phyloP scores from a whole-genome alignment of 768 basidiomycete species.

The Collybia sp. region DNA sequence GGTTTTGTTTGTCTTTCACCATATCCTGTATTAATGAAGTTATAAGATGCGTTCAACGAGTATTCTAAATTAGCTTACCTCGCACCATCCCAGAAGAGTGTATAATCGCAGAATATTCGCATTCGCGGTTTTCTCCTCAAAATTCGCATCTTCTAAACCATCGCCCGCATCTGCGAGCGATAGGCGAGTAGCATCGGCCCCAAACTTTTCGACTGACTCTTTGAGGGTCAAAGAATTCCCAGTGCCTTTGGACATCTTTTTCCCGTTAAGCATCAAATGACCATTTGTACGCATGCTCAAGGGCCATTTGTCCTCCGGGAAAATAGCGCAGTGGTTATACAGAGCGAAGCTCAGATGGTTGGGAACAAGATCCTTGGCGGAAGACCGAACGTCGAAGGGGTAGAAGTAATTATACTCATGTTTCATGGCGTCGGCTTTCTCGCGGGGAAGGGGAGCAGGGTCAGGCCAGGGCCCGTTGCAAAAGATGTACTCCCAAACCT shows the following conservation, averaged over 20 bases:
- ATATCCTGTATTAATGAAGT: constrained; percentile 58
- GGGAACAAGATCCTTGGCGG: constrained; percentile 93
- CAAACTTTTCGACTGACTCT: constrained; percentile 90
- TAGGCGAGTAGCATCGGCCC: constrained; percentile 91
- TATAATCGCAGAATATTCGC: constrained; percentile 92
- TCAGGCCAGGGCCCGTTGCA: constrained; percentile 73
- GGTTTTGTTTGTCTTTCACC: constrained; percentile 59
- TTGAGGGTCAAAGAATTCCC: constrained; percentile 92
- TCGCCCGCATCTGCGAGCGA: constrained; percentile 95
- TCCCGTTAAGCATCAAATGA: constrained; percentile 93
- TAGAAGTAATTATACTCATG: constrained; percentile 97
- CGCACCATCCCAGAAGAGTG: constrained; percentile 88
- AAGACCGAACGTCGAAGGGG: constrained; percentile 96
- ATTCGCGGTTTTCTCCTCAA: constrained; percentile 97
- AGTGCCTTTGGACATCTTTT: constrained; percentile 98
- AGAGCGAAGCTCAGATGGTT: constrained; percentile 94
- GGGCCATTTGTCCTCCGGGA: constrained; percentile 90
- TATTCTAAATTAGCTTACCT: constrained; percentile 42
- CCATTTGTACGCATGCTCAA: constrained; percentile 92
- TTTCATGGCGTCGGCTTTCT: constrained; percentile 81
- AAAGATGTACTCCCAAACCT: constrained; percentile 95
- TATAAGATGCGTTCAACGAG: neutral
- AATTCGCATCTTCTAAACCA: constrained; percentile 97
- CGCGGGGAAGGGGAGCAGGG: constrained; percentile 57
- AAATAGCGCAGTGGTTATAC: constrained; percentile 94